phyloP scores from a whole-genome alignment of 129 eudicot species.

The Arctium lappa region DNA sequence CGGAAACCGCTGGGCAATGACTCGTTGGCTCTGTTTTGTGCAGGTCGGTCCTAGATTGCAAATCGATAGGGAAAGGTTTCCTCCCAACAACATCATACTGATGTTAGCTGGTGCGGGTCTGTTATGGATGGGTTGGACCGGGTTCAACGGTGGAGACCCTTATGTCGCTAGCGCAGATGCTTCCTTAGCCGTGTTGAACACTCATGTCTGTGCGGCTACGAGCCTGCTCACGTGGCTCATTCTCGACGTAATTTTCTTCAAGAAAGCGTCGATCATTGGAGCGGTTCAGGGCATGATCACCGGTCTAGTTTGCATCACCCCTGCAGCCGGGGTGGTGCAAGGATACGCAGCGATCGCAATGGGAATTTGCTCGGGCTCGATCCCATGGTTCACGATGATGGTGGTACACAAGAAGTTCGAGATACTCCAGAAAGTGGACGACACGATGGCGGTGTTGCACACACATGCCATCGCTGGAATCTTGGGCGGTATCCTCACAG shows the following conservation, averaged over 20 bases:
- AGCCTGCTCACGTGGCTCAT: slow-evolving; percentile 59
- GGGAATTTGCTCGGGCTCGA: slow-evolving; percentile 52
- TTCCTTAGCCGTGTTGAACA: slow-evolving; percentile 51
- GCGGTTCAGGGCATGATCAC: slow-evolving; percentile 61
- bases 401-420: slow-evolving; percentile 31
- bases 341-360: slow-evolving; percentile 53
- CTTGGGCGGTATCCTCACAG: slow-evolving; percentile 57
- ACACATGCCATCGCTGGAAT: slow-evolving; percentile 58
- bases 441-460: slow-evolving; percentile 54
- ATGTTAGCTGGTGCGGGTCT: slow-evolving; percentile 65
- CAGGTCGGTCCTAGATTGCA: slow-evolving; percentile 57
- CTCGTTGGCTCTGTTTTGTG: neutral
- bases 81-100: slow-evolving; percentile 54
- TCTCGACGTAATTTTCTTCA: slow-evolving; percentile 34
- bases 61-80: slow-evolving; percentile 37
- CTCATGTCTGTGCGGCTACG: slow-evolving; percentile 57
- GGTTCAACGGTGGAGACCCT: slow-evolving; percentile 70
- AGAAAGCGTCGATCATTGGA: slow-evolving; percentile 47
- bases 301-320: slow-evolving; percentile 66
- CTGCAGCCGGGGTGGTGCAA: slow-evolving; percentile 68
- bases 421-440: slow-evolving; percentile 37
- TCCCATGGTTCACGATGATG: slow-evolving; percentile 71
- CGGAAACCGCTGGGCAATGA: neutral
- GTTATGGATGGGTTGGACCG: slow-evolving; percentile 73
- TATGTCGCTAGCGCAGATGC: slow-evolving; percentile 46